phyloP scores from a whole-genome alignment of 1,284 basidiomycete species.

The Apiotrichum sp. region DNA sequence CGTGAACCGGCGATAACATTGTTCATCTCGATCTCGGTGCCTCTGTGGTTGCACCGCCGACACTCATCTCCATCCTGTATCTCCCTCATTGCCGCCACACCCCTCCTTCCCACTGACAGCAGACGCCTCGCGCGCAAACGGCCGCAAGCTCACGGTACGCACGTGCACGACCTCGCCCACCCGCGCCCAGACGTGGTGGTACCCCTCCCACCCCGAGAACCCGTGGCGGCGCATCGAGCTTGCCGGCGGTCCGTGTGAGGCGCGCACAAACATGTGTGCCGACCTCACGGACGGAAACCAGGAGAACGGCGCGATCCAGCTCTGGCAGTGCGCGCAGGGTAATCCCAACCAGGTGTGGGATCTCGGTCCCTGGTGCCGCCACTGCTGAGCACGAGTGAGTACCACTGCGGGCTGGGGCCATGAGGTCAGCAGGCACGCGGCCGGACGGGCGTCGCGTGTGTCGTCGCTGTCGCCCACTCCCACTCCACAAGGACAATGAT shows the following conservation, averaged over 20 bases:
- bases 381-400: neutral
- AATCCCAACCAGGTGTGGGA: constrained; percentile 23
- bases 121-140: constrained; percentile 4
- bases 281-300: constrained; percentile 21
- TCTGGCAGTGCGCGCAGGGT: constrained; percentile 20
- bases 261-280: constrained; percentile 11
- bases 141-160: constrained; percentile 1
- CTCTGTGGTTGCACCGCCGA: no score
- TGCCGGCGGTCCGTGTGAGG: constrained; percentile 1
- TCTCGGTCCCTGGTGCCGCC: constrained; percentile 11
- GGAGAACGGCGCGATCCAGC: constrained; percentile 17
- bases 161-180: neutral
- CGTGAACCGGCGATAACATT: no score
- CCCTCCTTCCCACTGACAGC: neutral
- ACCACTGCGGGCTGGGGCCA: no score
- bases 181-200: constrained; percentile 11
- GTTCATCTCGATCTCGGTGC: no score
- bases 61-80: no score
- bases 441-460: no score
- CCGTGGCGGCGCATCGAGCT: constrained; percentile 7
- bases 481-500: no score
- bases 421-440: no score
- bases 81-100: neutral
- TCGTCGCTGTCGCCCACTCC: no score
- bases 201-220: neutral